Evolutionary conservation across 495 filamentous ascomycete genomes (phyloP), one percentile per base, ranked within the genome.

Genomic region (Aspergillus asperescens): DNA sequence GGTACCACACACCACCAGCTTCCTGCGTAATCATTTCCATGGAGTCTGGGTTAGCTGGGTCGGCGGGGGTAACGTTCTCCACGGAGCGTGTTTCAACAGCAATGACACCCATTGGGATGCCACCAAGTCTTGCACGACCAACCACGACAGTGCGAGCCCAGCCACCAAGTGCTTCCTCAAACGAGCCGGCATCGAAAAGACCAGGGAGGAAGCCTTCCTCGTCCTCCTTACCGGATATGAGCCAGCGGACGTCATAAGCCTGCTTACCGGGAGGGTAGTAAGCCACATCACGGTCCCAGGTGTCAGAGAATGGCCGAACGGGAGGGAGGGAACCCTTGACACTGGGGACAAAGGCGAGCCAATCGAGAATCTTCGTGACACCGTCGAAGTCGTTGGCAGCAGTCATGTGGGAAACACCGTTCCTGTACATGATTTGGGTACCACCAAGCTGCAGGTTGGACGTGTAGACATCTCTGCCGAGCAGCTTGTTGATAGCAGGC

Each of bases 381-480:
- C 93, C 93, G 56, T 90, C 90, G 53, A 97, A 97, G 77, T 98
- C 93, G 66, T 98, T 93, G 62, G 84, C 88, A 64, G 93, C 93
- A 55, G 92, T 96, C 86, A 97, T 88, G 75, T 98, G 93, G 7
- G 94, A 97, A 22, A 98, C 94, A 81, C 93, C 93, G 66, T 98
- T 98, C 75, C 86, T 92, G 82, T 98, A 97, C 93, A 98, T 98
- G 79, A 98, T 98, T 74, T 98, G 93, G 34, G 93, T 97, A 60
- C 93, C 93, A 82, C 93, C 93, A 55, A 98, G 87, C 77, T 98
- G 93, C 55, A 98, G 71, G 80, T 98, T 98, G 28, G 93, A 97
- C 39, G 93, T 95, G 78, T 98, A 98, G 15, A 98, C 92, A 74
- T 98, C 94, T 56, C 93, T 88, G 34, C 93, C 93, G 44, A 98